Evolutionary conservation across 2,329 filamentous ascomycete genomes (phyloP), one percentile per base, ranked within the genome.

Genomic region (Botrytis pseudocinerea): DNA sequence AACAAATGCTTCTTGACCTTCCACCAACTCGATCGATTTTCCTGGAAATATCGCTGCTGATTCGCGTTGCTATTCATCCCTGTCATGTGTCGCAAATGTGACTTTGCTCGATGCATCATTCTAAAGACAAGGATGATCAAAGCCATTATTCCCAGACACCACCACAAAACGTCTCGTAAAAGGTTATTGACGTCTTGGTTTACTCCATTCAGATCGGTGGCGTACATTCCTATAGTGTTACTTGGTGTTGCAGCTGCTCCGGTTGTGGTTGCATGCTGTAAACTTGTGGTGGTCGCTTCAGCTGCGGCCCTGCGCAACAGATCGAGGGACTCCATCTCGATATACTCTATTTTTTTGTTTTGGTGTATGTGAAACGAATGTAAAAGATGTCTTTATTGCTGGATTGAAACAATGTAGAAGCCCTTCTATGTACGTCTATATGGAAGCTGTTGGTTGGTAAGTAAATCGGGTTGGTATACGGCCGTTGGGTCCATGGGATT

Each of bases 1-100:
- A 88, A 83, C 73, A 92, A 78, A 76, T 90, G 82, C 80, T 87
- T 89, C 83, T 92, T 92, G 77, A 91, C 77, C 74, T 82, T 82
- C 20, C 89, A 89, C 87, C 87, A 89, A 73, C 82, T 83, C 16
- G 84, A 89, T 79, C 89, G 87, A 22, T 87, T 84, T 35, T 80
- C 79, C 76, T 84, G 87, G 88, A 89, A 92, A 81, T 89, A 92
- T 60, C 78, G 80, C 78, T 91, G 89, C 77, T 85, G 85, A 1
- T 85, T 82, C 20, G 84, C 85, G 0, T 85, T 80, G 35, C 84
- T 80, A 5, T 84, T 84, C 88, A 91, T 90, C 76, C 88, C 85
- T 32, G 85, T 85, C 59, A 91, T 84, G 74, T 89, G 88, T 61
- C 90, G 86, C 44, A 90, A 81, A 76, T 89, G 86, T 64, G 85